Evolutionary conservation across 768 basidiomycete genomes (phyloP).

Genomic region (Mycena kentingensis): DNA sequence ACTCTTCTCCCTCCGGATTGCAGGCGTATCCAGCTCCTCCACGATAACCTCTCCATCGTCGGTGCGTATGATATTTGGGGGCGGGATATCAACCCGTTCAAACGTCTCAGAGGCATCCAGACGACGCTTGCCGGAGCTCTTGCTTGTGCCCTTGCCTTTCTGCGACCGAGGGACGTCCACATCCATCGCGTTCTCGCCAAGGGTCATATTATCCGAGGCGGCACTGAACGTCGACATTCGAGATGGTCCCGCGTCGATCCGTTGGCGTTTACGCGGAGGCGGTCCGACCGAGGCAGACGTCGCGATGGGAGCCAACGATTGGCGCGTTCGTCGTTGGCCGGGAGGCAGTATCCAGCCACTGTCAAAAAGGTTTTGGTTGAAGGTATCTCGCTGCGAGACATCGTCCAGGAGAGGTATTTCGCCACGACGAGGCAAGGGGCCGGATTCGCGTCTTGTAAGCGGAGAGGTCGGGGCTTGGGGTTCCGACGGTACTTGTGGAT

Average conservation of each 20-base stretch:
- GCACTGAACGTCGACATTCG: conserved; percentile 48
- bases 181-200: conserved; percentile 28
- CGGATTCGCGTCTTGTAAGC: conserved; percentile 10
- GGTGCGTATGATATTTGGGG: conserved; percentile 29
- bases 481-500: no score
- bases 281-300: conserved; percentile 41
- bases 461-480: background rate
- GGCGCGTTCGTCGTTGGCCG: conserved; percentile 66
- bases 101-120: conserved; percentile 12
- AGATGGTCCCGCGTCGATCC: conserved; percentile 42
- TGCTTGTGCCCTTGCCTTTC: conserved; percentile 4
- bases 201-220: conserved; percentile 47
- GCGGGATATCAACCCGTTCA: conserved; percentile 21
- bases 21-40: conserved; percentile 74
- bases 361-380: conserved; percentile 83
- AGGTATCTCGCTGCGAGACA: conserved; percentile 71
- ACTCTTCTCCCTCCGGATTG: conserved; percentile 61
- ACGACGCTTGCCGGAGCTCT: conserved; percentile 6
- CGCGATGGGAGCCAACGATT: no score
- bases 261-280: conserved; percentile 63
- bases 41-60: conserved; percentile 60
- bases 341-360: conserved; percentile 85
- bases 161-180: conserved; percentile 23
- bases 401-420: conserved; percentile 64
- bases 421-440: no score